Evolutionary conservation across 2,329 filamentous ascomycete genomes (phyloP), one percentile per base, ranked within the genome.

Genomic region (Aureobasidium sp.): DNA sequence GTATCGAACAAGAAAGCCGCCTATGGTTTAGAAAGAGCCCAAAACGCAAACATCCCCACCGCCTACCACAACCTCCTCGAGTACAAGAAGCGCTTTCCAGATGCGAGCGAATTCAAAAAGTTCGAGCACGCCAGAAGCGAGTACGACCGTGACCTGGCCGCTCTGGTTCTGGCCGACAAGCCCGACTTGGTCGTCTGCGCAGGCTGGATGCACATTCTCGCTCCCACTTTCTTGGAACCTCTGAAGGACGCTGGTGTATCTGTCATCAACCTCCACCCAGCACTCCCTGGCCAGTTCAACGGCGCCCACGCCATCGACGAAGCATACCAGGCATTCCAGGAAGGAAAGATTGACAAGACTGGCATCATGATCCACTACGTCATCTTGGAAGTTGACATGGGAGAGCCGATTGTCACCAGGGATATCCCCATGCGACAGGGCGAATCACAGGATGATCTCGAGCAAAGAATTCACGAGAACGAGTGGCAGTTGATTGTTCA

Each of bases 281-380:
- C 87, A 3, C 73, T 89, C 42, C 87, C 81, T 69, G 88, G 88
- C 1, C 81, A 85, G 67, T 92, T 90, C 70, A 88, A 92, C 65
- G 91, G 91, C 4, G 70, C 71, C 31, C 60, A 67, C 65, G 91
- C 90, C 17, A 95, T 96, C 67, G 84, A 88, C 67, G 80, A 89
- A 25, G 90, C 91, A 3, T 90, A 84, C 74, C 79, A 83, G 49
- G 90, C 89, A 61, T 91, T 88, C 70, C 74, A 85, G 69, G 81
- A 81, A 64, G 81, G 90, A 10, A 82, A 85, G 67, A 80, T 88
- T 65, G 81, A 81, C 65, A 81, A 80, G 65, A 91, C 84, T 0
- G 91, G 92, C 0, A 86, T 95, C 58, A 96, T 95, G 92, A 84
- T 90, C 17, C 91, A 96, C 75, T 87, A 92, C 73, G 90, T 95